A percentile compares a stretch with the other conserved stretches of the same genome.
These are phyloP conservation scores for Diplodia intermedia DNA, from an alignment of 2,329 filamentous ascomycete genomes.

Conservation along the genomic window DNA sequence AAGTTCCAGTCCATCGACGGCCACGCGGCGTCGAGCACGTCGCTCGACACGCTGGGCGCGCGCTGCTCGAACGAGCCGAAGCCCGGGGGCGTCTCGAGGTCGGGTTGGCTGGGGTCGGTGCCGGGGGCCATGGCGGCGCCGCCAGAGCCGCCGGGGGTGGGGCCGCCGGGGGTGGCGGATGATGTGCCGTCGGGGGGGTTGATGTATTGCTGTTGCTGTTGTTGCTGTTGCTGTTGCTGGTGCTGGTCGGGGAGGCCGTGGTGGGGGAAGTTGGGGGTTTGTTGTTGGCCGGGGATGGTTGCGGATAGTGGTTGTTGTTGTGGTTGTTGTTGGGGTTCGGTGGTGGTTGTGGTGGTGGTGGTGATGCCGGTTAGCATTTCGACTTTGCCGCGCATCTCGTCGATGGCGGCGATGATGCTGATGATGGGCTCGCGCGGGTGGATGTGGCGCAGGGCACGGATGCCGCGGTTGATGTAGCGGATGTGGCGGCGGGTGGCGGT, in stretches of 20 bases:
- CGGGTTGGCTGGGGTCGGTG: slow-evolving; percentile 13
- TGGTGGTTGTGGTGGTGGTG: neutral
- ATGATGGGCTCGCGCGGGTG: slow-evolving; percentile 15
- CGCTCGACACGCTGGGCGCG: slow-evolving; percentile 19
- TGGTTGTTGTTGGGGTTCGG: too few species aligned
- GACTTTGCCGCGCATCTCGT: slow-evolving; percentile 24
- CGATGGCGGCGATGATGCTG: slow-evolving; percentile 29
- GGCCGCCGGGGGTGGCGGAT: neutral
- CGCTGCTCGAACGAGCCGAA: slow-evolving; percentile 22
- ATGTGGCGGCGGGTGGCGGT: slow-evolving; percentile 26
- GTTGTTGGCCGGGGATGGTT: neutral
- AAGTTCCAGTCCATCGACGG: slow-evolving; percentile 33
- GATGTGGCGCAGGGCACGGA: slow-evolving; percentile 24
- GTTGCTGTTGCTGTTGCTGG: neutral
- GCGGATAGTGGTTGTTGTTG: neutral
- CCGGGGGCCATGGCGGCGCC: neutral
- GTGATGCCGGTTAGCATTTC: slow-evolving; percentile 20
- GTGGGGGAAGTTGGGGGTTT: neutral
- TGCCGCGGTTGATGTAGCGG: slow-evolving; percentile 27
- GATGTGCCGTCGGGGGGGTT: neutral
- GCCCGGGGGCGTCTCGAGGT: slow-evolving; percentile 17
- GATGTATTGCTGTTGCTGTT: neutral
- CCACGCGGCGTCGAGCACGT: slow-evolving; percentile 24
- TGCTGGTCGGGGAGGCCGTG: too few species aligned
- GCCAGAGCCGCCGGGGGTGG: neutral